Evolutionary conservation across 805 yeast species (phyloP), one percentile per base, ranked within the genome.

Genomic region (Ogataea ganodermae): DNA sequence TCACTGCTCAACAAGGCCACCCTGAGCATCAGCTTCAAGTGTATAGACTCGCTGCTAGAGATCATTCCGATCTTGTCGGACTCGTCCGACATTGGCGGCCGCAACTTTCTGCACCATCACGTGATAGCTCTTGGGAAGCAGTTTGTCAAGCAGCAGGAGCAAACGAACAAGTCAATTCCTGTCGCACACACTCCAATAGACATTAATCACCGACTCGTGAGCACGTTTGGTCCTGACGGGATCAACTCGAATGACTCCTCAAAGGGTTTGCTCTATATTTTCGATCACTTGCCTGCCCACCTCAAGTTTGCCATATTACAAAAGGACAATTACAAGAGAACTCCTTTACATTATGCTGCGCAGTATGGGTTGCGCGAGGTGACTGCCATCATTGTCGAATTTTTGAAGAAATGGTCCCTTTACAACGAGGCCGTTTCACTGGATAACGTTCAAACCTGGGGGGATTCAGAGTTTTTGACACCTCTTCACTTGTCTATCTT

Each of bases 261-360:
- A 12, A 73, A 74, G 14, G 86, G 90, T 3, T 70, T 89, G 37
- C 63, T 68, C 6, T 80, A 81, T 60, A 74, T 89, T 26, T 72
- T 90, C 45, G 70, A 74, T 13, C 73, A 75, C 38, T 64, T 89
- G 17, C 81, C 80, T 1, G 73, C 75, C 1, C 76, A 75, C 52
- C 69, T 80, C 50, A 75, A 83, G 50, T 68, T 74, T 20, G 75
- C 78, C 2, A 70, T 91, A 18, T 67, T 83, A 39, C 83, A 85
- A 43, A 79, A 77, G 36, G 98, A 91, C 63, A 82, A 79, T 49
- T 87, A 89, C 61, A 75, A 74, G 51, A 76, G 97, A 50, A 86
- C 96, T 0, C 96, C 97, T 0, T 70, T 92, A 46, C 97, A 92
- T 68, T 91, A 91, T 64, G 84, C 96, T 16, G 83, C 94, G 2